Base-by-base conservation (phyloP, 2,329 filamentous ascomycete genomes). In the Cordyceps cateniannulata region DNA sequence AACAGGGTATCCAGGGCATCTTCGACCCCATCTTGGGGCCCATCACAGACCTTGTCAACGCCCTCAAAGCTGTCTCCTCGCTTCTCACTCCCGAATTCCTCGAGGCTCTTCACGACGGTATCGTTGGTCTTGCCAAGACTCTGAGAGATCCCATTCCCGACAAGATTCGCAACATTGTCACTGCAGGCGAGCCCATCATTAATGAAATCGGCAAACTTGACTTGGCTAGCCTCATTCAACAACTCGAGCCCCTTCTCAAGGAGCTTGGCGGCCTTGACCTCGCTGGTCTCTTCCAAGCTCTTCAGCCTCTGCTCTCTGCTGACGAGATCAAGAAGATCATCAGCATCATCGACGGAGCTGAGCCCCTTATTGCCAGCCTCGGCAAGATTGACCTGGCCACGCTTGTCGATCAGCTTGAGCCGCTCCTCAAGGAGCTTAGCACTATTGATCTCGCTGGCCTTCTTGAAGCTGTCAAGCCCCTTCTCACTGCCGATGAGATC, bases 21-120 rank as follows among this genome's bases (percentile, higher is more conserved):
- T 32, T 63, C n/a, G 65, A 66, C 6, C 65, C 71, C 10, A 32
- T 69, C 42, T 62, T 54, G 40, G 22, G 58, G 32, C 45, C 66
- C 48, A 57, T 72, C 20, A 65, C 66, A 18, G 68, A 73, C 22
- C 56, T 74, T n/a, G 65, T 66, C 22, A 65, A 63, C 9, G 62
- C 68, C 50, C 62, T 72, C n/a, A 63, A 72, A 47, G 70, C 71
- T 16, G 56, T 76, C 8, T 55, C 66, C 18, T 57, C 66, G 18
- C 66, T 78, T 0, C 63, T 77, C 2, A 75, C 65, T 18, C 64
- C 70, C 1, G 72, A 78, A 50, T 78, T 79, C 59, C 64, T 79
- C 18, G 62, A 76, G 12, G 73, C 70, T 1, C 57, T 77, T 3
- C 74, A 76, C 55, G 75, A 78, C 68, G 72, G 73, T 24, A 73